These are phyloP conservation scores for Eudorina sp. DNA, from an alignment of 139 green algal species.

Conservation along the genomic window DNA sequence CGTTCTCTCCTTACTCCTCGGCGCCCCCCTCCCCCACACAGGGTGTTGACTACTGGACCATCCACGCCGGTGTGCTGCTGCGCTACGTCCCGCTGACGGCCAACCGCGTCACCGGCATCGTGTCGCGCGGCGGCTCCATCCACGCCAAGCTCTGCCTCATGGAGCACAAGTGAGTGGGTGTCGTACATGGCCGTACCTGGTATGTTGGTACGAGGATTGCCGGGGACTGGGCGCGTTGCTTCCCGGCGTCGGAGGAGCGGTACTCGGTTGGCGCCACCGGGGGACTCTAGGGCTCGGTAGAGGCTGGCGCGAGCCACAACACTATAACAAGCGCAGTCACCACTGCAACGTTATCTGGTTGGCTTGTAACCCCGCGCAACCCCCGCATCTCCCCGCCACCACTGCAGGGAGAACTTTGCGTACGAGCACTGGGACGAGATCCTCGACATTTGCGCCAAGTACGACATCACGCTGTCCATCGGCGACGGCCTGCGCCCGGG, in stretches of 20 bases:
- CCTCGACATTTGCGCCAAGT: slow-evolving; percentile 94
- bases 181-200: neutral
- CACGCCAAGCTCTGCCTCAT: slow-evolving; percentile 95
- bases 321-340: too few species aligned
- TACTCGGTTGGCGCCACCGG: too few species aligned
- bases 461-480: slow-evolving; percentile 94
- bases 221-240: too few species aligned
- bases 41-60: slow-evolving; percentile 98
- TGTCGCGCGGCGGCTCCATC: slow-evolving; percentile 94
- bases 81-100: slow-evolving; percentile 92
- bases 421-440: slow-evolving; percentile 99
- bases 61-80: slow-evolving; percentile 96
- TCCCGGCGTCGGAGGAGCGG: too few species aligned
- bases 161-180: slow-evolving; percentile 75
- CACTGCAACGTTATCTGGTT: too few species aligned
- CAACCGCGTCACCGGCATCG: slow-evolving; percentile 94
- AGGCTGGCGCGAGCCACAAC: too few species aligned
- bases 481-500: slow-evolving; percentile 93
- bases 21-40: slow-evolving; percentile 52
- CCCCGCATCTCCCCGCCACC: too few species aligned
- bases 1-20: neutral
- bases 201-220: too few species aligned
- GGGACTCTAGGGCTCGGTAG: too few species aligned
- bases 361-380: too few species aligned
- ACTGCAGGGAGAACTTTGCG: slow-evolving; percentile 97